Evolutionary conservation across 768 basidiomycete genomes (phyloP).

Genomic region (Mycena maculata): DNA sequence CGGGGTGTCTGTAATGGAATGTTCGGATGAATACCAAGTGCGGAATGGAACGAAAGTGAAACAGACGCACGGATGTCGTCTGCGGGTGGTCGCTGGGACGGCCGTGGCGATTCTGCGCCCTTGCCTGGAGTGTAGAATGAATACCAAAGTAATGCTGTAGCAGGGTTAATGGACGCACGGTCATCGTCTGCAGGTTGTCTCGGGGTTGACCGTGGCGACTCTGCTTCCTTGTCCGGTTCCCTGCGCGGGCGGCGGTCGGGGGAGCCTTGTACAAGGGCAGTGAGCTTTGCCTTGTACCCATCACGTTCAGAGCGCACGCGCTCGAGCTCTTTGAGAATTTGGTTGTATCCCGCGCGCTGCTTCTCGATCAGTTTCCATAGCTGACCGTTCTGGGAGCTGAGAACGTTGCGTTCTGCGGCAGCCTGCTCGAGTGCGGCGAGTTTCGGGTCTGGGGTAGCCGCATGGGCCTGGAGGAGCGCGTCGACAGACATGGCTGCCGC

Average conservation of each 20-base stretch:
- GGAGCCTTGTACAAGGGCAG: conserved; percentile 40
- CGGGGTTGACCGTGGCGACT: neutral
- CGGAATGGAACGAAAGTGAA: neutral
- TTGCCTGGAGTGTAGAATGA: conserved; percentile 18
- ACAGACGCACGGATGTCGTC: conserved; percentile 26
- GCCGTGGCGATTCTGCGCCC: neutral
- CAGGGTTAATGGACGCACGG: too few relatives aligned
- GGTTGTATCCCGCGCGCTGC: conserved; percentile 83
- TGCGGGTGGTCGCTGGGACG: neutral
- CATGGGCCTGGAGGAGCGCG: conserved; percentile 65
- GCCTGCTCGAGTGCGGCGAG: conserved; percentile 81
- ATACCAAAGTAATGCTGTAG: neutral
- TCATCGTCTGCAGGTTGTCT: conserved; percentile 17
- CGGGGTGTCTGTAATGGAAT: conserved; percentile 37
- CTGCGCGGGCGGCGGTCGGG: conserved; percentile 38
- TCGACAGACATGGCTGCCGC: conserved; percentile 61
- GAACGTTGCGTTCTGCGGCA: conserved; percentile 82
- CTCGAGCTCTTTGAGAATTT: conserved; percentile 87
- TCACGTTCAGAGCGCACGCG: conserved; percentile 87
- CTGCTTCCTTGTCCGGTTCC: conserved; percentile 18
- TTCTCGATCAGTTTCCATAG: conserved; percentile 97
- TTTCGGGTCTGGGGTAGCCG: conserved; percentile 63
- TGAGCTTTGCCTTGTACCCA: conserved; percentile 64
- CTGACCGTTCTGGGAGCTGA: conserved; percentile 87
- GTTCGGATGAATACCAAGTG: conserved; percentile 39